Percentiles rank a stretch among this genome's conserved stretches.
phyloP scores from a whole-genome alignment of 2,329 filamentous ascomycete species.

The Aspergillus uvarum region DNA sequence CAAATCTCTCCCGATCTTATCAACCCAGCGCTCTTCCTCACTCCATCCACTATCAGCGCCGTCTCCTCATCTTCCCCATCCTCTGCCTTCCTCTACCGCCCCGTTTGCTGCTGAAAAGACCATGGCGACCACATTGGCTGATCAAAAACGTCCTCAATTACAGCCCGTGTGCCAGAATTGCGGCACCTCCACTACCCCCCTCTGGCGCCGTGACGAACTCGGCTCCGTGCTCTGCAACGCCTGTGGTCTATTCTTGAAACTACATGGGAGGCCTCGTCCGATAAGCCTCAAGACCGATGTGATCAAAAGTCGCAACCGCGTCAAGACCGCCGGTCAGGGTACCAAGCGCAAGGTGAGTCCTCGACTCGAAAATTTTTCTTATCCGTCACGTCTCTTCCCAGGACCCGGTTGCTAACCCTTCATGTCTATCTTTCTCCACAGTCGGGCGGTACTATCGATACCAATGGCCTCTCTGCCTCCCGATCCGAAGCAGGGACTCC shows the following conservation, averaged over 20 bases:
- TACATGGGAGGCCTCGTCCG: conserved; percentile 88
- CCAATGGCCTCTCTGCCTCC: conserved; percentile 59
- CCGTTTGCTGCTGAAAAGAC: conserved; percentile 17
- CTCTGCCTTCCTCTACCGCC: conserved; percentile 21
- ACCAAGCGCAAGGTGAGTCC: conserved; percentile 76
- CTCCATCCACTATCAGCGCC: conserved; percentile 27
- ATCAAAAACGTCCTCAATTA: conserved; percentile 58
- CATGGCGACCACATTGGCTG: conserved; percentile 51
- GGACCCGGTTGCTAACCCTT: conserved; percentile 27
- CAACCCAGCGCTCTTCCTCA: conserved; percentile 27
- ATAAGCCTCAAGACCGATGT: conserved; percentile 98
- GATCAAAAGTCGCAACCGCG: conserved; percentile 97
- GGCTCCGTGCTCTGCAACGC: conserved; percentile 97
- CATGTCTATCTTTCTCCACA: conserved; percentile 22
- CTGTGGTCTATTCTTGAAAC: conserved; percentile 94
- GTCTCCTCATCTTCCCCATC: conserved; percentile 21
- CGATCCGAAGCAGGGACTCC: conserved; percentile 58
- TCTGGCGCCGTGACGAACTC: conserved; percentile 96
- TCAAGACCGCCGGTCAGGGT: conserved; percentile 80
- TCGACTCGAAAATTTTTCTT: conserved; percentile 25
- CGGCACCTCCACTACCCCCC: conserved; percentile 86
- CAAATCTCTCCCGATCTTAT: conserved; percentile 47
- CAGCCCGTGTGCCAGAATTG: conserved; percentile 98
- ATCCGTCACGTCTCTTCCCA: conserved; percentile 11
- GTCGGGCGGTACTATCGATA: conserved; percentile 48